A percentile compares a stretch with the other conserved stretches of the same genome.
Conservation (phyloP, 148 eudicot species). For the Rhododendron molle region DNA sequence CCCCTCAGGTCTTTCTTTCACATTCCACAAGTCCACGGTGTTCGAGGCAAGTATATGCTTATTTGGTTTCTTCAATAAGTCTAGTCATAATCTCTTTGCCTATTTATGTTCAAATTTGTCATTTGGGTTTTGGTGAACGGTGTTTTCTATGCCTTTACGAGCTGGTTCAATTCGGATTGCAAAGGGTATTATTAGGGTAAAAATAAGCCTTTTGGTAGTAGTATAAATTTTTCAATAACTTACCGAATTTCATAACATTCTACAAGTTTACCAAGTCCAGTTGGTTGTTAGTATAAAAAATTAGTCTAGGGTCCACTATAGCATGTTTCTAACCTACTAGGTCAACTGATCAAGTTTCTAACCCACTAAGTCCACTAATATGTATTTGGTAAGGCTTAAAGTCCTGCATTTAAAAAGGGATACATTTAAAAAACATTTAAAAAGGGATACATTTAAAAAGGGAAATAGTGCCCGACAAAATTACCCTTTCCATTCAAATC, state of each 20-base stretch:
- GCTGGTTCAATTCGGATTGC: not conserved
- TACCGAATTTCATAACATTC: not conserved
- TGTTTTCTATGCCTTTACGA: not conserved
- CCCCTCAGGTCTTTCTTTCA: not conserved
- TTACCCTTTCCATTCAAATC: no score
- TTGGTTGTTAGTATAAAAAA: not conserved
- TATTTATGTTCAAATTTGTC: not conserved
- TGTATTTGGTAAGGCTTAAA: no score
- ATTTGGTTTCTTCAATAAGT: not conserved
- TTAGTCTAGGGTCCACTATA: no score
- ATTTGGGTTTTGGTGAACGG: not conserved
- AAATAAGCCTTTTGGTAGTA: not conserved
- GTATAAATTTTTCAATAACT: not conserved
- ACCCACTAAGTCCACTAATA: no score
- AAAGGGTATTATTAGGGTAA: not conserved
- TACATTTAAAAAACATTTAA: no score
- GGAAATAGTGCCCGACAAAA: no score
- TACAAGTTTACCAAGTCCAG: not conserved
- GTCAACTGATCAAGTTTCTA: no score
- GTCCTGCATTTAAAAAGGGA: no score
- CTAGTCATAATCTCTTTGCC: not conserved
- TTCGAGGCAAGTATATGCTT: not conserved
- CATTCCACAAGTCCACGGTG: not conserved
- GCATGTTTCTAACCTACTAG: no score
- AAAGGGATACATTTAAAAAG: no score